Percentiles rank a stretch among this genome's conserved stretches.
Conservation (phyloP, 768 basidiomycete species). For the Boletus tomentosulus region DNA sequence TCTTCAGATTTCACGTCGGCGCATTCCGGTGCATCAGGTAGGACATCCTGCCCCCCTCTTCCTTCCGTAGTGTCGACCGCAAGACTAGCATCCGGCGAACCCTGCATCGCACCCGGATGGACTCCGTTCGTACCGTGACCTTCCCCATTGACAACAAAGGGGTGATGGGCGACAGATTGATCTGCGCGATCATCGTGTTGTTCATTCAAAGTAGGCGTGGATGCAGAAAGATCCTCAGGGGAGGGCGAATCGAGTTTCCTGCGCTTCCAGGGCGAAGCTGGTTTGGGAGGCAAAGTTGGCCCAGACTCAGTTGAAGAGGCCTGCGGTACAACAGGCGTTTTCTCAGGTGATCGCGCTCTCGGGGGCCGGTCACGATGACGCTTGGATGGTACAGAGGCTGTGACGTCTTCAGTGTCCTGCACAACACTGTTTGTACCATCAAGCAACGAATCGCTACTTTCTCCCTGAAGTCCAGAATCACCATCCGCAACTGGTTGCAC, state of each 20-base stretch:
- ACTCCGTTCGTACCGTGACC: conserved; percentile 15
- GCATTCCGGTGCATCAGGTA: conserved; percentile 9
- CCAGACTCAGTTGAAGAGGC: conserved; percentile 5
- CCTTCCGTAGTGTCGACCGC: background rate
- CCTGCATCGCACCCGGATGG: conserved; percentile 1
- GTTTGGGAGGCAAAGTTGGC: conserved; percentile 13
- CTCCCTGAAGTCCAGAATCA: conserved; percentile 7
- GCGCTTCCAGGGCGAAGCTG: conserved; percentile 40
- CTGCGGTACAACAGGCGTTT: background rate
- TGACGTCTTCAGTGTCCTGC: conserved; percentile 5
- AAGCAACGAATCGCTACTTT: conserved; percentile 4
- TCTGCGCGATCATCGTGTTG: conserved; percentile 6
- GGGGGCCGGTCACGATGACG: conserved; percentile 33
- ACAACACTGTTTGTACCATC: conserved; percentile 2
- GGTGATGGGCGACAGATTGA: background rate
- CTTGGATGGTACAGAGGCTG: conserved; percentile 21
- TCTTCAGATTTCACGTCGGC: conserved; percentile 52
- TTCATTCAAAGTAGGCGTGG: conserved; percentile 5
- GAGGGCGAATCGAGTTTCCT: conserved; percentile 38
- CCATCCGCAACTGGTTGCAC: conserved; percentile 13
- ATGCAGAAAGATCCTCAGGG: conserved; percentile 18
- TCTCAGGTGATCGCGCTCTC: conserved; percentile 19
- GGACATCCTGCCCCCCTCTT: background rate
- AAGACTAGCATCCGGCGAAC: background rate
- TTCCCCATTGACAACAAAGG: conserved; percentile 14